These are phyloP conservation scores for Dothiorella sarmentorum DNA, from an alignment of 2,329 filamentous ascomycete genomes.

Conservation along the genomic window DNA sequence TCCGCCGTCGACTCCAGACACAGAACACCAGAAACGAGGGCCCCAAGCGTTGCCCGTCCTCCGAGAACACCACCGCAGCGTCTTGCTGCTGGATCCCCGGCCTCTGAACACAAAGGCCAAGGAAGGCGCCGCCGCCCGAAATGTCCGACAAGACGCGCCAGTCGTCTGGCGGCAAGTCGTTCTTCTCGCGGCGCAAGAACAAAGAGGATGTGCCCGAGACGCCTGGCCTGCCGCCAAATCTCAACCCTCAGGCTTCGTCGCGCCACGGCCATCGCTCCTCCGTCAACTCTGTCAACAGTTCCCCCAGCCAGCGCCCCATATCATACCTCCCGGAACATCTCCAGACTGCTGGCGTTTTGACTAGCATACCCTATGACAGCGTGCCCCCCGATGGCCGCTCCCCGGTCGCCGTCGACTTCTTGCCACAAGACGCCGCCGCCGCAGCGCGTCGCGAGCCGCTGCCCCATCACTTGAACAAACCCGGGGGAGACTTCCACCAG, in stretches of 20 bases:
- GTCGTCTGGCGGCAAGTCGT: constrained; percentile 75
- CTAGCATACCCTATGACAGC: constrained; percentile 81
- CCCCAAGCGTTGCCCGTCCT: neutral
- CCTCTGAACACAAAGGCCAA: neutral
- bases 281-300: constrained; percentile 60
- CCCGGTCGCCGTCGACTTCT: constrained; percentile 69
- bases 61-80: neutral
- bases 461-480: constrained; percentile 80
- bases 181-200: constrained; percentile 76
- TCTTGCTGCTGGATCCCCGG: constrained; percentile 8
- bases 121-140: neutral
- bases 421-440: constrained; percentile 56
- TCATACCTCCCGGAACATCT: constrained; percentile 53
- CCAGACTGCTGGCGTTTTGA: constrained; percentile 76
- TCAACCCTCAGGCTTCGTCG: constrained; percentile 67
- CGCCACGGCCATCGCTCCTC: constrained; percentile 58
- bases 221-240: constrained; percentile 60
- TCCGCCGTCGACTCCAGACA: neutral
- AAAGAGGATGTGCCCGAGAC: constrained; percentile 63
- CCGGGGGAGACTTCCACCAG: constrained; percentile 77
- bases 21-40: neutral
- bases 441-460: constrained; percentile 63
- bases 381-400: constrained; percentile 63
- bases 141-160: constrained; percentile 67
- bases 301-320: constrained; percentile 45